Evolutionary conservation across 2,329 filamentous ascomycete species (phyloP).

Genomic region (Phaeosphaeriaceae sp.): DNA sequence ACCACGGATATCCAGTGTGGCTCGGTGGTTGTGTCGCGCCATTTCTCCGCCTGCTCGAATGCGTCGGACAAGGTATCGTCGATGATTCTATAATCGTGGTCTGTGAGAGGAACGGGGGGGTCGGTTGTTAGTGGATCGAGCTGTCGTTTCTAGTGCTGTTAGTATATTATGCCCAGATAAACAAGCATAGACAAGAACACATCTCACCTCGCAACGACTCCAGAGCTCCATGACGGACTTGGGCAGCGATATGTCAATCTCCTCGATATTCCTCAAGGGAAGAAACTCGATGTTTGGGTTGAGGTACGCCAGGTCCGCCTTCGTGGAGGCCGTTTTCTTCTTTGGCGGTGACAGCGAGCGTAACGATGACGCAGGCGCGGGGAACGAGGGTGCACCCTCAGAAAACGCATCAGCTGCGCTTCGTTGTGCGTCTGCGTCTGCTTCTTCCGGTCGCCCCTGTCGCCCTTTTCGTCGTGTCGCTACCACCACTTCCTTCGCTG

Average conservation of each 20-base stretch:
- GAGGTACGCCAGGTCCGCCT: constrained; percentile 14
- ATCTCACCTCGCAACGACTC: constrained; percentile 19
- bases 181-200: too few species aligned
- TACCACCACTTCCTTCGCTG: too few species aligned
- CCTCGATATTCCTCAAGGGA: constrained; percentile 6
- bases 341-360: constrained; percentile 13
- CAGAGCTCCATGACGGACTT: constrained; percentile 13
- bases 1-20: constrained; percentile 19
- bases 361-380: constrained; percentile 11
- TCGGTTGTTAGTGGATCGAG: too few species aligned
- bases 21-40: constrained; percentile 16
- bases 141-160: not conserved
- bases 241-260: constrained; percentile 14
- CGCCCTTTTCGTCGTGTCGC: too few species aligned
- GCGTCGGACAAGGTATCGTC: constrained; percentile 14
- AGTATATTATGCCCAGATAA: too few species aligned
- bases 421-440: too few species aligned
- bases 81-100: constrained; percentile 14
- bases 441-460: too few species aligned
- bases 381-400: not conserved
- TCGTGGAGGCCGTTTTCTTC: constrained; percentile 15
- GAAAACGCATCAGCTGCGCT: too few species aligned
- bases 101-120: constrained; percentile 13
- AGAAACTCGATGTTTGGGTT: constrained; percentile 17
- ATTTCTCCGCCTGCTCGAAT: constrained; percentile 20